Evolutionary conservation across 176 grass and related monocot genomes (phyloP).

Genomic region (Otatea glauca): DNA sequence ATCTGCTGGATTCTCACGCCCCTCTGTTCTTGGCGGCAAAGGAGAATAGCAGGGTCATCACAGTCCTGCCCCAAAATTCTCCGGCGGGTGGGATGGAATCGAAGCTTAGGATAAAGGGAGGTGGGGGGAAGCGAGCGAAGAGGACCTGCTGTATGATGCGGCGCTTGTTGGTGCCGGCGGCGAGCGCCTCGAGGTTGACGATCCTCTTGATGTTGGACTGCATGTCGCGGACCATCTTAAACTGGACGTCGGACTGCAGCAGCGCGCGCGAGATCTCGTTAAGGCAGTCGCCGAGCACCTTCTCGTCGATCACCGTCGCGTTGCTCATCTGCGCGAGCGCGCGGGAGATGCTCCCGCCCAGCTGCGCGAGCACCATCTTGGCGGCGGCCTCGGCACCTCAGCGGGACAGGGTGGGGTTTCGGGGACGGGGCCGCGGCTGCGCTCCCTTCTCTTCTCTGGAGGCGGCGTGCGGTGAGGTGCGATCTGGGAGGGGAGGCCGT

Average conservation of each 20-base stretch:
- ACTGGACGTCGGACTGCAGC: constrained; percentile 82
- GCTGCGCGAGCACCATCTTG: constrained; percentile 75
- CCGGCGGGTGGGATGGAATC: too few species aligned
- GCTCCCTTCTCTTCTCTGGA: background rate
- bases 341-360: constrained; percentile 78
- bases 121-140: too few species aligned
- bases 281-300: constrained; percentile 79
- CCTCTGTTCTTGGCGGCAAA: too few species aligned
- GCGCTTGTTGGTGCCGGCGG: constrained; percentile 91
- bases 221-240: constrained; percentile 92
- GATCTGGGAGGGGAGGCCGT: background rate
- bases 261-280: constrained; percentile 95
- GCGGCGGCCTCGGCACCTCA: background rate
- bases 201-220: constrained; percentile 89
- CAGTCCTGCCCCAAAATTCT: too few species aligned
- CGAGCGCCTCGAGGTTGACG: constrained; percentile 76
- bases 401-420: background rate
- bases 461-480: background rate
- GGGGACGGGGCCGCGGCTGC: background rate
- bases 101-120: too few species aligned
- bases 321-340: constrained; percentile 83
- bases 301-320: constrained; percentile 83
- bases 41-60: too few species aligned
- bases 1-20: too few species aligned
- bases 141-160: constrained; percentile 80